Conservation (phyloP, 441 rosid genomes). For the Erysimum pusillum region DNA sequence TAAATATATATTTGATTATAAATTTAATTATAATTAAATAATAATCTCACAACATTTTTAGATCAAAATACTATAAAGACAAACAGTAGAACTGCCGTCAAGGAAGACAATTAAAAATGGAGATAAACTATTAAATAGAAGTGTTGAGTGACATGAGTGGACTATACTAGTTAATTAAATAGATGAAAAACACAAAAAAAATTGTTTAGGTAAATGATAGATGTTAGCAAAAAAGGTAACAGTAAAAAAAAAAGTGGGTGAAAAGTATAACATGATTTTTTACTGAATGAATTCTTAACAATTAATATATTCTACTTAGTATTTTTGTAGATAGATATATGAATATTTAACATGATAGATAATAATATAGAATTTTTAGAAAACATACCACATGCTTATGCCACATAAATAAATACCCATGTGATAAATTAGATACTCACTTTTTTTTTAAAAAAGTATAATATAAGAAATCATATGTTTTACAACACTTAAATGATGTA, state of each 20-base stretch:
- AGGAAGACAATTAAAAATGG: background rate
- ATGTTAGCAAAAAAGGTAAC: background rate
- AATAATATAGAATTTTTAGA: background rate
- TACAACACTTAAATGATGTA: no score
- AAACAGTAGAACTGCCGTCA: constrained; percentile 14
- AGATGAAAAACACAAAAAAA: no score
- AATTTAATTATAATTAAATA: background rate
- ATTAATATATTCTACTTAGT: no score
- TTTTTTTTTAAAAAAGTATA: no score
- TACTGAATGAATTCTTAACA: background rate
- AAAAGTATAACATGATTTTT: background rate
- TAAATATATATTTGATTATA: background rate
- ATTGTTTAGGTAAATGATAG: background rate
- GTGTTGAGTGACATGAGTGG: no score
- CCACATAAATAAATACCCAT: no score
- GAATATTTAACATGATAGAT: background rate
- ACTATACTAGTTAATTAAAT: background rate
- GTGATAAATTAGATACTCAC: no score
- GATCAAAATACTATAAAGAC: background rate
- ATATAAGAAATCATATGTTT: no score
- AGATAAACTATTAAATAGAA: background rate
- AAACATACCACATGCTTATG: background rate
- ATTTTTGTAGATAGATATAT: no score
- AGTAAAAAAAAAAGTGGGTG: background rate
- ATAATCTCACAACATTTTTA: background rate